Conservation (phyloP, 345 rosid species). For the Populus euphratica region DNA sequence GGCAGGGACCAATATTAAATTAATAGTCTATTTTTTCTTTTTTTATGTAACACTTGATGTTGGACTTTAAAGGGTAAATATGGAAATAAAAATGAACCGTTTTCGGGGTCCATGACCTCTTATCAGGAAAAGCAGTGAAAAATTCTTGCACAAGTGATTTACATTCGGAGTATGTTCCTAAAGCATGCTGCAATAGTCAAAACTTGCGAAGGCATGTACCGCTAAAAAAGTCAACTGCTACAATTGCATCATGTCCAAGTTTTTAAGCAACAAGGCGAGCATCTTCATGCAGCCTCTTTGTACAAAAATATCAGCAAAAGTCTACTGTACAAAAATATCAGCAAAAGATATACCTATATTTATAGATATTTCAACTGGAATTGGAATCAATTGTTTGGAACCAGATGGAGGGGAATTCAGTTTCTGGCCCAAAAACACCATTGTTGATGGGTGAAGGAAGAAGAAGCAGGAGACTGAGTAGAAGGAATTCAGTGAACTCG, state of each 20-base stretch:
- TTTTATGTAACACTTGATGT: not conserved
- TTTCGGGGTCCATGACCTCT: not conserved
- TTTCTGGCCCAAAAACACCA: not conserved
- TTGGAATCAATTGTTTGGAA: not conserved
- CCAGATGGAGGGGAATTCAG: not conserved
- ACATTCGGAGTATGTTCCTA: too few species aligned
- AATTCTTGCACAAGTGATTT: not conserved
- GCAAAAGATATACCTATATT: not conserved
- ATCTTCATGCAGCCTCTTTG: too few species aligned
- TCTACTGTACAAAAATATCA: too few species aligned
- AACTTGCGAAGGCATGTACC: too few species aligned
- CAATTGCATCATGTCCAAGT: too few species aligned
- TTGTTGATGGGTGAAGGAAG: not conserved
- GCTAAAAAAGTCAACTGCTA: too few species aligned
- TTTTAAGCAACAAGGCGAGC: too few species aligned
- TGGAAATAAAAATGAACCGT: too few species aligned
- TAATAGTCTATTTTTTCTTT: not conserved
- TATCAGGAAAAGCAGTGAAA: too few species aligned
- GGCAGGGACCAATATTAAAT: not conserved
- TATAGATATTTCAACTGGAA: not conserved
- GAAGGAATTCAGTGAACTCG: conserved; percentile 36
- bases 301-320: too few species aligned
- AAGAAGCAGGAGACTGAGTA: conserved; percentile 18
- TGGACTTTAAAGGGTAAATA: not conserved
- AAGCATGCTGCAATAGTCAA: too few species aligned